A percentile compares a stretch with the other conserved stretches of the same genome.
Evolutionary conservation across 2,329 filamentous ascomycete genomes (phyloP).

Genomic region (Tolypocladium nubicola): DNA sequence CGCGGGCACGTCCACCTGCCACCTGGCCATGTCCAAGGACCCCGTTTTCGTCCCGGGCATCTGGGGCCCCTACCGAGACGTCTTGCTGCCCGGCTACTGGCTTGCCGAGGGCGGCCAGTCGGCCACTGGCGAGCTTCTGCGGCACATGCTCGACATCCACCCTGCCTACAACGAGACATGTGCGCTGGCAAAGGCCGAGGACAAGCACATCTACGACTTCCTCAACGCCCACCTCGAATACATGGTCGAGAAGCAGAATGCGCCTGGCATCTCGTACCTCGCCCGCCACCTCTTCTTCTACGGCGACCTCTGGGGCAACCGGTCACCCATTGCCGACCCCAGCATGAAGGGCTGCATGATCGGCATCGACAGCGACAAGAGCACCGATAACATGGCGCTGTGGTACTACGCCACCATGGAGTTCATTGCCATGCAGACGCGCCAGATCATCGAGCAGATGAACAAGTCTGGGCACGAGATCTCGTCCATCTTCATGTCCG

Average conservation of each 20-base stretch:
- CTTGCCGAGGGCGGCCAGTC: slow-evolving; percentile 96
- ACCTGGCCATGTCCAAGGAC: slow-evolving; percentile 87
- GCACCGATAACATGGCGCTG: slow-evolving; percentile 74
- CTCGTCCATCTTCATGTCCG: slow-evolving; percentile 95
- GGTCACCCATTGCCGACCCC: slow-evolving; percentile 84
- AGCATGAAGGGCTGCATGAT: slow-evolving; percentile 88
- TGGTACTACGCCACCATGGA: slow-evolving; percentile 96
- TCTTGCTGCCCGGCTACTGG: slow-evolving; percentile 86
- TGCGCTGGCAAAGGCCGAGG: slow-evolving; percentile 69
- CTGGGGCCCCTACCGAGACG: slow-evolving; percentile 95
- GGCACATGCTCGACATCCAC: slow-evolving; percentile 91
- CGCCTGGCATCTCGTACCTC: slow-evolving; percentile 74
- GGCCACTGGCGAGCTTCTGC: slow-evolving; percentile 87
- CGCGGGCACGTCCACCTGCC: slow-evolving; percentile 93
- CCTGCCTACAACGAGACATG: slow-evolving; percentile 75
- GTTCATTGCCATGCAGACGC: slow-evolving; percentile 94
- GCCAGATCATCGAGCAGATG: slow-evolving; percentile 92
- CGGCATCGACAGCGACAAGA: slow-evolving; percentile 78
- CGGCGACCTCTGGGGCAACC: slow-evolving; percentile 93
- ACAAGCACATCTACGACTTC: slow-evolving; percentile 89
- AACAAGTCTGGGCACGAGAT: slow-evolving; percentile 82
- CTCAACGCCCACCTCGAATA: slow-evolving; percentile 79
- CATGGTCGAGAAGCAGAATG: slow-evolving; percentile 56
- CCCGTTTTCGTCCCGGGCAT: slow-evolving; percentile 92
- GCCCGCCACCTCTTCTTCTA: slow-evolving; percentile 97